Conservation (phyloP, 345 rosid species). For the Citrus glauca region DNA sequence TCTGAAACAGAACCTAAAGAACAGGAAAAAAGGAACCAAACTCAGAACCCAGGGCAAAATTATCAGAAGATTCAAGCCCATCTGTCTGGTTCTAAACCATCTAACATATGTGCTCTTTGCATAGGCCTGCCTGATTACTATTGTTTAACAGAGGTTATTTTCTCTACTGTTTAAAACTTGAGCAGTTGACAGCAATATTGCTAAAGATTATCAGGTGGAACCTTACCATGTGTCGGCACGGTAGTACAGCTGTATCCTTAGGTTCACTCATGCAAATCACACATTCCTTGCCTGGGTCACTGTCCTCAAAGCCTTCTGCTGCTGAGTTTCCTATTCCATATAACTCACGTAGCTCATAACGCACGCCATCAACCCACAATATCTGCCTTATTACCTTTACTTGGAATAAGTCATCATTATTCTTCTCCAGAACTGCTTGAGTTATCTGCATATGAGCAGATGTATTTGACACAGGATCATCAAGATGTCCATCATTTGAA, state of each 20-base stretch:
- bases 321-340: constrained; percentile 70
- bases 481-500: constrained; percentile 18
- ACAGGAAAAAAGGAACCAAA: not conserved
- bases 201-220: not conserved
- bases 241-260: constrained; percentile 79
- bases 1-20: not conserved
- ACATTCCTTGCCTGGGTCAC: constrained; percentile 70
- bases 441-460: constrained; percentile 70
- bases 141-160: not conserved
- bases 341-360: constrained; percentile 75
- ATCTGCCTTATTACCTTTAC: constrained; percentile 77
- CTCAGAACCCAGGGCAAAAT: not conserved
- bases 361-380: constrained; percentile 70
- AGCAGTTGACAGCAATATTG: not conserved
- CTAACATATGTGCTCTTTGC: not conserved
- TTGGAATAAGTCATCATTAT: constrained; percentile 41
- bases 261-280: constrained; percentile 94
- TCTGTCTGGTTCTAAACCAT: not conserved
- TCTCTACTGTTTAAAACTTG: not conserved
- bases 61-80: not conserved
- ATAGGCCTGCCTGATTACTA: not conserved
- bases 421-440: constrained; percentile 66
- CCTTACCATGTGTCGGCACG: constrained; percentile 92
- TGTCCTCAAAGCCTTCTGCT: constrained; percentile 49
- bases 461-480: constrained; percentile 30